Base-by-base conservation (phyloP, 1,139 yeast genomes). In the Geotrichum aggregatum region DNA sequence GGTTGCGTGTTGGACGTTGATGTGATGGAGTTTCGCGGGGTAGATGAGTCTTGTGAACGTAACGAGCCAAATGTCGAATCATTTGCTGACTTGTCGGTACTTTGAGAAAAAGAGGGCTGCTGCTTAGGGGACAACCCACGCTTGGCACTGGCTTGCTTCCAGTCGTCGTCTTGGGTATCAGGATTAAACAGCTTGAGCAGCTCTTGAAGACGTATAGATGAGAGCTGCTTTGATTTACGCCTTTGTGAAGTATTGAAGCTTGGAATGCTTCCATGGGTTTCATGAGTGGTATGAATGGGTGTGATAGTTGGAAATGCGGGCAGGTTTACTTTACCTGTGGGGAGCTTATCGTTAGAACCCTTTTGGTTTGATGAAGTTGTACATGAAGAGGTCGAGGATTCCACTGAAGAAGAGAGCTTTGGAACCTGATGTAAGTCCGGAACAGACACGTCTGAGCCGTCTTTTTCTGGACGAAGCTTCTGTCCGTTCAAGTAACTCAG, bases 351-450 rank as follows among this genome's bases (percentile, higher is more conserved):
- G 30, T 43, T 46, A 18, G 54, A 51, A 8, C 50, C 50, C 24
- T 39, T 42, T 7, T 35, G 35, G 19, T 47, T 47, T 2, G 49
- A 49, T 11, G 47, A 44, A 22, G 54, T 50, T n/a, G 49, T 45
- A 38, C 47, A 51, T 3, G 52, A 31, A 10, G 54, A 51, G 14
- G 50, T 46, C n/a, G 53, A 40, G 19, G 59, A 52, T 24, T 57
- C 61, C 2, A 51, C 48, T 8, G 58, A 54, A 21, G 58, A 40
- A 4, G 57, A 53, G 36, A 59, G 46, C 18, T 51, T 51, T 3
- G 63, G 60, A 4, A 54, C 54, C 41, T 55, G 55, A 40, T 45
- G 13, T 7, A 52, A 30, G 22, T 40, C 57, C 3, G 54, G 52
- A 28, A 54, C 54, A 13, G 42, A 41, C 1, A 35, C 8, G 14